phyloP scores from a whole-genome alignment of 2,329 filamentous ascomycete species.

The Sordariomycetes sp. region DNA sequence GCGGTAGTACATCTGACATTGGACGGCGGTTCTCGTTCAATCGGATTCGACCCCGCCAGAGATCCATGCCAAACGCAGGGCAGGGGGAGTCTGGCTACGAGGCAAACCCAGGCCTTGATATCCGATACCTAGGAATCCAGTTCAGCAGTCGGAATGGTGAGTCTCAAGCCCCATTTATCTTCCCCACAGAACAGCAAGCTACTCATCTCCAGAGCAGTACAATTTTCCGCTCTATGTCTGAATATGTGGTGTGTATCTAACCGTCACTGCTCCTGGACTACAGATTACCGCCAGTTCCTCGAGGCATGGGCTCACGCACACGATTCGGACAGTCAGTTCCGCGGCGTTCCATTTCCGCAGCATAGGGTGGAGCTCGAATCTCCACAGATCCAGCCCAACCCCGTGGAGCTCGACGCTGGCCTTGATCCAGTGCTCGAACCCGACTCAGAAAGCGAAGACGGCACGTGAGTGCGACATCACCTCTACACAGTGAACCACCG shows the following conservation, averaged over 20 bases:
- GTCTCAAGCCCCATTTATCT: constrained; percentile 3
- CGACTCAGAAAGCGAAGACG: constrained; percentile 1
- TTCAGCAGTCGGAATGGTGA: constrained; percentile 33
- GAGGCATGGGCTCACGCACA: constrained; percentile 31
- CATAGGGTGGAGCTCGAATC: constrained; percentile 32
- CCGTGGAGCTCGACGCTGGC: constrained; percentile 6
- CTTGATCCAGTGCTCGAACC: constrained; percentile 18
- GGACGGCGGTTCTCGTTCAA: constrained; percentile 28
- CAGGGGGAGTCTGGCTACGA: constrained; percentile 9
- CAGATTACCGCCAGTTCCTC: constrained; percentile 32
- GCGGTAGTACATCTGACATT: constrained; percentile 25
- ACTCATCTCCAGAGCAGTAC: background rate
- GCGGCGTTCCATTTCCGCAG: constrained; percentile 28
- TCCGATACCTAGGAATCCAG: constrained; percentile 34
- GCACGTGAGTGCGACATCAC: background rate
- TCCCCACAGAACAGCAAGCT: background rate
- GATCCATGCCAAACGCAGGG: constrained; percentile 11
- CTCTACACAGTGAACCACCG: background rate
- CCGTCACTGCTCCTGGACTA: background rate
- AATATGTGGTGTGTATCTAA: background rate
- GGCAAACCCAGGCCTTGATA: constrained; percentile 19
- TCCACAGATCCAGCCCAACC: constrained; percentile 24
- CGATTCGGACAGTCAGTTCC: constrained; percentile 29
- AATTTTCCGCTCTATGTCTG: background rate
- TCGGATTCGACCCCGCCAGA: constrained; percentile 24